Evolutionary conservation across 805 yeast species (phyloP).

Genomic region (Kazachstania psychrophila): DNA sequence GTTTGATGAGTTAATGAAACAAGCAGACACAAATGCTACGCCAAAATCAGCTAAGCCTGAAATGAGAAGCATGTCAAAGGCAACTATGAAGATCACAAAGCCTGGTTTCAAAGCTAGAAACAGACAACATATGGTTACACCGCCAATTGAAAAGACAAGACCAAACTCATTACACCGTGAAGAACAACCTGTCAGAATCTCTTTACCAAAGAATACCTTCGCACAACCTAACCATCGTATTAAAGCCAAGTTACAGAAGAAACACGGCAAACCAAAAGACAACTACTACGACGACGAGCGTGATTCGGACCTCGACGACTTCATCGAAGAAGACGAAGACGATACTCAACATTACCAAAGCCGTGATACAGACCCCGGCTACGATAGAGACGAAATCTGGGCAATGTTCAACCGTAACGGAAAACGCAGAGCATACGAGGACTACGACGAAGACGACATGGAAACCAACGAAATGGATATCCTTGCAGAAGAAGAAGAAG

Average conservation of each 20-base stretch:
- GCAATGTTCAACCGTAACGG: constrained; percentile 62
- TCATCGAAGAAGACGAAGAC: constrained; percentile 37
- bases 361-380: constrained; percentile 34
- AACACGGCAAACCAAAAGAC: too few relatives aligned
- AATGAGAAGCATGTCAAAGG: not conserved
- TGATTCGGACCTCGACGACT: constrained; percentile 18
- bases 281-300: constrained; percentile 2
- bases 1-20: constrained; percentile 49
- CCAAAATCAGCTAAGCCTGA: not conserved
- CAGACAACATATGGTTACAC: too few relatives aligned
- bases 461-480: constrained; percentile 92
- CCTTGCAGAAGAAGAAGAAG: constrained; percentile 67
- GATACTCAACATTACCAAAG: not conserved
- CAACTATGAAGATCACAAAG: constrained; percentile 6
- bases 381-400: constrained; percentile 86
- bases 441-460: constrained; percentile 46
- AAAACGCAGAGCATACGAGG: constrained; percentile 37
- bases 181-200: constrained; percentile 10
- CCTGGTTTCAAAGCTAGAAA: constrained; percentile 13
- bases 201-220: constrained; percentile 20
- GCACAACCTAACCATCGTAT: constrained; percentile 48
- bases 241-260: not conserved
- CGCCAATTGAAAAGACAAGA: too few relatives aligned
- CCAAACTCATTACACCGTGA: too few relatives aligned
- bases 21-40: constrained; percentile 36